Percentiles rank a stretch among this genome's conserved stretches.
Conservation (phyloP, 2,329 filamentous ascomycete species). For the Didymella glomerata region DNA sequence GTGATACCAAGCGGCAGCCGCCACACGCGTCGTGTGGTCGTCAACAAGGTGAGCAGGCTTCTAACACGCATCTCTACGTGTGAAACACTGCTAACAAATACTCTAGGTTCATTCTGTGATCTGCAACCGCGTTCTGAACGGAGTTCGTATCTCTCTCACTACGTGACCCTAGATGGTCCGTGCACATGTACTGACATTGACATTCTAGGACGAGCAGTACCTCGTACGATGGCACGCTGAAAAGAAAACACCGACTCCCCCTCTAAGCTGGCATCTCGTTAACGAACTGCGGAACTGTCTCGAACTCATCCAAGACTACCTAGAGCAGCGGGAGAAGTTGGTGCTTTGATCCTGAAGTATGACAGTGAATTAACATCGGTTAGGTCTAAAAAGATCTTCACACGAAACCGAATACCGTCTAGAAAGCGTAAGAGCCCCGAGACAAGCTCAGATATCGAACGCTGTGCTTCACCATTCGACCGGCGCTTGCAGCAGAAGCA, state of each 20-base stretch:
- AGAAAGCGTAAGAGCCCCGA: slow-evolving; percentile 44
- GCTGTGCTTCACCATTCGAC: slow-evolving; percentile 35
- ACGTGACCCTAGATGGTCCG: slow-evolving; percentile 18
- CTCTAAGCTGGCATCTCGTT: slow-evolving; percentile 56
- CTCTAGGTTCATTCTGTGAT: slow-evolving; percentile 36
- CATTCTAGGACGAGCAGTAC: slow-evolving; percentile 53
- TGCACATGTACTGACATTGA: slow-evolving; percentile 33
- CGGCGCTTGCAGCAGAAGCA: slow-evolving; percentile 19
- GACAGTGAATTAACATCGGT: slow-evolving; percentile 8
- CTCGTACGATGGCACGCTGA: slow-evolving; percentile 52
- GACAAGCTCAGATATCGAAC: slow-evolving; percentile 23
- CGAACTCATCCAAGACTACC: slow-evolving; percentile 54
- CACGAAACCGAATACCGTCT: neutral
- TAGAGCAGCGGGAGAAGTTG: slow-evolving; percentile 44
- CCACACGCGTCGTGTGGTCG: slow-evolving; percentile 30
- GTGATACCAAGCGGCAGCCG: slow-evolving; percentile 34
- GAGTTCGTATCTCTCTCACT: slow-evolving; percentile 30
- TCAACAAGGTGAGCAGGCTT: slow-evolving; percentile 35
- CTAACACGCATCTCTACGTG: neutral
- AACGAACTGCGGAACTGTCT: slow-evolving; percentile 52
- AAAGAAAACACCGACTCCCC: slow-evolving; percentile 23
- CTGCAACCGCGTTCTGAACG: slow-evolving; percentile 38
- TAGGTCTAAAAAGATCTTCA: slow-evolving; percentile 22
- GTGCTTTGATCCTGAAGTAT: neutral
- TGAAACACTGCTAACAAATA: slow-evolving; percentile 14